Conservation (phyloP, 78 protist genomes). For the Dictyostelium firmibasis region DNA sequence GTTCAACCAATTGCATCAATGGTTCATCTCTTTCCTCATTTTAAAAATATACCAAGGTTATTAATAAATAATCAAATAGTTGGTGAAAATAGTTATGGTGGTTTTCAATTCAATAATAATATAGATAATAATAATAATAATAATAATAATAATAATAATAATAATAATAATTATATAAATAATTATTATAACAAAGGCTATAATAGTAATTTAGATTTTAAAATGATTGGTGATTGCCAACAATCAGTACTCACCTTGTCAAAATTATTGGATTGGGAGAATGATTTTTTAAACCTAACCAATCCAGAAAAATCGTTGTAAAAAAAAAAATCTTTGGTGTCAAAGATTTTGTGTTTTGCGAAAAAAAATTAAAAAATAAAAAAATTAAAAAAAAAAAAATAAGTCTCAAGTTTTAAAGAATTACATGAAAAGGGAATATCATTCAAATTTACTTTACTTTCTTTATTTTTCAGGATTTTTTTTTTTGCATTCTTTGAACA, state of each 20-base stretch:
- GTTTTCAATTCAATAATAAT: neutral
- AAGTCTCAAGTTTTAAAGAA: too few relatives aligned
- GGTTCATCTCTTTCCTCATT: neutral
- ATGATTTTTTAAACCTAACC: neutral
- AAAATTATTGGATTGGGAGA: neutral
- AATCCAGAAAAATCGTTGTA: neutral
- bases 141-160: too few relatives aligned
- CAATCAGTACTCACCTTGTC: neutral
- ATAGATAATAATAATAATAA: too few relatives aligned
- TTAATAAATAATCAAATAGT: slow-evolving; percentile 40
- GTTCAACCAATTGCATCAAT: slow-evolving; percentile 74
- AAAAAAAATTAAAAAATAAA: too few relatives aligned
- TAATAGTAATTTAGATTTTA: neutral
- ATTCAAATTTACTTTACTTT: too few relatives aligned
- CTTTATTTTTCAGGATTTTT: too few relatives aligned
- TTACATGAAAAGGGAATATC: too few relatives aligned
- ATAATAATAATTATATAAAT: too few relatives aligned
- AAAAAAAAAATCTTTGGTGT: too few relatives aligned
- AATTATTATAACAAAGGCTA: neutral
- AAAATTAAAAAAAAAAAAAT: too few relatives aligned
- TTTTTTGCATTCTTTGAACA: too few relatives aligned
- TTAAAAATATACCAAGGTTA: slow-evolving; percentile 16
- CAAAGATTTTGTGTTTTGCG: too few relatives aligned
- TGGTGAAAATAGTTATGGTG: slow-evolving; percentile 11
- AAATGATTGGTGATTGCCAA: slow-evolving; percentile 20